A percentile compares a stretch with the other conserved stretches of the same genome.
Evolutionary conservation across 2,329 filamentous ascomycete species (phyloP).

Genomic region (Aspergillus aculeatinus): DNA sequence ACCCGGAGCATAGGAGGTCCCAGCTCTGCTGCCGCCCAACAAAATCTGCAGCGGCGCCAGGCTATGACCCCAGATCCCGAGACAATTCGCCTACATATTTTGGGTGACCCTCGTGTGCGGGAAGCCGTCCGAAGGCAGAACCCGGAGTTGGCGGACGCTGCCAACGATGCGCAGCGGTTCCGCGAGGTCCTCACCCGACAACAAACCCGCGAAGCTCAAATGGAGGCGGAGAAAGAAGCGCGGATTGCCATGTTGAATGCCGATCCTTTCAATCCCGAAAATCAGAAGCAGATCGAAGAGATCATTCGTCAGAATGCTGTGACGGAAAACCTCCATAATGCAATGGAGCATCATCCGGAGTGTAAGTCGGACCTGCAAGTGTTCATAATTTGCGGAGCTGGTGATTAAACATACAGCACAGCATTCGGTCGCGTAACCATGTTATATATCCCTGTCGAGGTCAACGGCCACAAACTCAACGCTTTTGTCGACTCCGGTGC

Average conservation of each 20-base stretch:
- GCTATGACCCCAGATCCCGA: conserved; percentile 64
- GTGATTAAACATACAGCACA: conserved; percentile 38
- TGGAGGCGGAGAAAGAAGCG: conserved; percentile 73
- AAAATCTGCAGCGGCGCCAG: conserved; percentile 30
- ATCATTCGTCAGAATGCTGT: conserved; percentile 94
- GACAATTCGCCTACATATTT: conserved; percentile 74
- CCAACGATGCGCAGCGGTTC: conserved; percentile 76
- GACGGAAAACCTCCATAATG: conserved; percentile 92
- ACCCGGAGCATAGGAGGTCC: conserved; percentile 29
- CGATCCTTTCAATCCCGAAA: conserved; percentile 90
- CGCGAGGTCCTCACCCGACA: conserved; percentile 68
- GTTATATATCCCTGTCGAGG: conserved; percentile 93
- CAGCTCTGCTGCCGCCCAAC: conserved; percentile 29
- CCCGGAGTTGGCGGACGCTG: conserved; percentile 72
- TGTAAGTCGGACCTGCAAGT: conserved; percentile 55
- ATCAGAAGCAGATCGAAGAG: conserved; percentile 89
- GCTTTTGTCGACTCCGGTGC: conserved; percentile 96
- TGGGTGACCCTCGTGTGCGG: conserved; percentile 73
- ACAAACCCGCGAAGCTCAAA: conserved; percentile 67
- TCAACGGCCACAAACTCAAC: conserved; percentile 89
- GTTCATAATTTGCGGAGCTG: conserved; percentile 1
- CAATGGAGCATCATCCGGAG: conserved; percentile 96
- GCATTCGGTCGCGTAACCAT: conserved; percentile 94
- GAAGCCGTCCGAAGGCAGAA: conserved; percentile 69
- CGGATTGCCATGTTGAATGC: conserved; percentile 84